phyloP scores from a whole-genome alignment of 768 basidiomycete genomes.

The Guyanaporus albipodus region DNA sequence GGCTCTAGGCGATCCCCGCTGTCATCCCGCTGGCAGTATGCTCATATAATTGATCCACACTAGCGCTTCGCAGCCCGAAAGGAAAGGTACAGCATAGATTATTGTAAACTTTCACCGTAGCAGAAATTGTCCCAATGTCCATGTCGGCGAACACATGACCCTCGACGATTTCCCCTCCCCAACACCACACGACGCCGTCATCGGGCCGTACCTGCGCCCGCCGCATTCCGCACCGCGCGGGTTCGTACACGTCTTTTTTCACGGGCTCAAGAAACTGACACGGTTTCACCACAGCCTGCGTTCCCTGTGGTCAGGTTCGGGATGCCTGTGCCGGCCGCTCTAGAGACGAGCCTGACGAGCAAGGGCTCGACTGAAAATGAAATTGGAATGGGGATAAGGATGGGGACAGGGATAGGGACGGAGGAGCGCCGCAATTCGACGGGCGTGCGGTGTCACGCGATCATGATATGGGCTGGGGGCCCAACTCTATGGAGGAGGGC shows the following conservation, averaged over 20 bases:
- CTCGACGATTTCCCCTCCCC: slow-evolving; percentile 19
- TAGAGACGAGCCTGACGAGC: too few species aligned
- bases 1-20: too few species aligned
- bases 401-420: slow-evolving; percentile 18
- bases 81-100: too few species aligned
- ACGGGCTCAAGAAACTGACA: slow-evolving; percentile 31
- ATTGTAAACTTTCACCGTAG: too few species aligned
- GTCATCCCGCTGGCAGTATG: too few species aligned
- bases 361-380: slow-evolving; percentile 14
- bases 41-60: too few species aligned
- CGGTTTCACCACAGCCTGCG: slow-evolving; percentile 11
- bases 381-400: not conserved
- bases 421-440: slow-evolving; percentile 18
- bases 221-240: slow-evolving; percentile 11
- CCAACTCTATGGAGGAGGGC: slow-evolving; percentile 6
- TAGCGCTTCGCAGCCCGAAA: too few species aligned
- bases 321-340: slow-evolving; percentile 1
- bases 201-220: slow-evolving; percentile 7
- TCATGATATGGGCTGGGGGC: too few species aligned
- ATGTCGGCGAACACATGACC: slow-evolving; percentile 31
- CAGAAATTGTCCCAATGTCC: too few species aligned
- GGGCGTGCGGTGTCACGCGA: too few species aligned
- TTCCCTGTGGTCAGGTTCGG: not conserved
- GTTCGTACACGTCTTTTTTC: slow-evolving; percentile 31
- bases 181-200: not conserved